Evolutionary conservation across 2,329 filamentous ascomycete species (phyloP).

Genomic region (Phoma sp.): DNA sequence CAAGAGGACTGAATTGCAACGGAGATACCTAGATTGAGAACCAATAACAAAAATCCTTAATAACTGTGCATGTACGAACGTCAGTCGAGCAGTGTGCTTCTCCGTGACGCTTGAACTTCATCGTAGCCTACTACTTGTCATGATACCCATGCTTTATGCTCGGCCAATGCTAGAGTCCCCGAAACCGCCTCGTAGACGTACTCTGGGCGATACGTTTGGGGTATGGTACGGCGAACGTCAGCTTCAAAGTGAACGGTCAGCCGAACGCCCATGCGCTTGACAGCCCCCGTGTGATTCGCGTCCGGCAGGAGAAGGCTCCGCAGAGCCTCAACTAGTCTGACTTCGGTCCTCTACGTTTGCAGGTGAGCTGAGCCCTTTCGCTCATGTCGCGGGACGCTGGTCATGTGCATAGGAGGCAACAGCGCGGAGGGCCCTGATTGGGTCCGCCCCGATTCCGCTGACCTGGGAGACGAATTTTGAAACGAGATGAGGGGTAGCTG

Average conservation of each 20-base stretch:
- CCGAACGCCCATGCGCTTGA: slow-evolving; percentile 1
- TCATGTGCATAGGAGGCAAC: slow-evolving; percentile 30
- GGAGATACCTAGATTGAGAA: no score
- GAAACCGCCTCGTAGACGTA: no score
- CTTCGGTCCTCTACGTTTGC: background rate
- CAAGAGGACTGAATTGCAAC: no score
- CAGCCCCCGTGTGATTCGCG: background rate
- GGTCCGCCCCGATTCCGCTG: slow-evolving; percentile 14
- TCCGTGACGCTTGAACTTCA: no score
- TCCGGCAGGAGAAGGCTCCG: background rate
- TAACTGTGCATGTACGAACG: no score
- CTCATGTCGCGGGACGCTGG: slow-evolving; percentile 21
- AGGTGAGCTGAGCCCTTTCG: slow-evolving; percentile 24
- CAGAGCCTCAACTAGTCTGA: slow-evolving; percentile 3
- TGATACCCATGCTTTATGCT: no score
- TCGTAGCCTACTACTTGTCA: no score
- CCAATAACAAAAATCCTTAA: no score
- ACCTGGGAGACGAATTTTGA: slow-evolving; percentile 17
- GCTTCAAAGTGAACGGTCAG: slow-evolving; percentile 2
- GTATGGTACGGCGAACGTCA: no score
- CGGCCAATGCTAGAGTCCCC: no score
- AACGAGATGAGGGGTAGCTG: slow-evolving; percentile 43
- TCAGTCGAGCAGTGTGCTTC: no score
- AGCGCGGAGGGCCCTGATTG: slow-evolving; percentile 33
- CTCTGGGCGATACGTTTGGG: no score